Evolutionary conservation across 2,329 filamentous ascomycete species (phyloP).

Genomic region (Leptographium lundbergii): DNA sequence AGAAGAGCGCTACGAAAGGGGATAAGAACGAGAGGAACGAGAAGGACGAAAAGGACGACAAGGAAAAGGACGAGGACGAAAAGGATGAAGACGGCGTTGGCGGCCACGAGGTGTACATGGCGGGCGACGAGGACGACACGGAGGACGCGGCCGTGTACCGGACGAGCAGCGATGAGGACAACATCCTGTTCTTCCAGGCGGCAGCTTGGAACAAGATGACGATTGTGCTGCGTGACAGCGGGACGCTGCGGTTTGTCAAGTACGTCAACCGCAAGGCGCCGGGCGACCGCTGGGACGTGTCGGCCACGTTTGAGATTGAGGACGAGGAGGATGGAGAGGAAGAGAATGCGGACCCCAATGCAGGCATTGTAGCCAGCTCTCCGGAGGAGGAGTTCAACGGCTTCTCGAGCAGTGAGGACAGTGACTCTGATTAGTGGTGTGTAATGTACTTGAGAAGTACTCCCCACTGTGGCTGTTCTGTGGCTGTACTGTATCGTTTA

Average conservation of each 20-base stretch:
- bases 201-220: slow-evolving; percentile 81
- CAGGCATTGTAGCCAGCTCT: slow-evolving; percentile 25
- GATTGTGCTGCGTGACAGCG: slow-evolving; percentile 77
- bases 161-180: slow-evolving; percentile 61
- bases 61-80: slow-evolving; percentile 19
- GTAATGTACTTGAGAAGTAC: no score
- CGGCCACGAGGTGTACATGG: slow-evolving; percentile 88
- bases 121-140: slow-evolving; percentile 58
- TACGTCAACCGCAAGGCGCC: slow-evolving; percentile 74
- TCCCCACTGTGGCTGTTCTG: no score
- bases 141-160: slow-evolving; percentile 77
- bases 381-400: slow-evolving; percentile 46
- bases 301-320: slow-evolving; percentile 62
- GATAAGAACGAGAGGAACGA: slow-evolving; percentile 15
- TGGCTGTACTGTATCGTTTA: not conserved
- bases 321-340: slow-evolving; percentile 26
- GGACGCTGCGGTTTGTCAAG: slow-evolving; percentile 86
- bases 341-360: slow-evolving; percentile 20
- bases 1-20: slow-evolving; percentile 13
- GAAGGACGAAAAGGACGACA: not conserved
- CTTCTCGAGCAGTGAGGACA: slow-evolving; percentile 33
- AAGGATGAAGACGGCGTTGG: slow-evolving; percentile 43
- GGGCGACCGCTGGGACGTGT: slow-evolving; percentile 89
- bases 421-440: slow-evolving; percentile 19
- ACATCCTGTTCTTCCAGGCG: slow-evolving; percentile 51